Conservation (phyloP, 352 stramenopile species). For the Globisporangium spiculum region DNA sequence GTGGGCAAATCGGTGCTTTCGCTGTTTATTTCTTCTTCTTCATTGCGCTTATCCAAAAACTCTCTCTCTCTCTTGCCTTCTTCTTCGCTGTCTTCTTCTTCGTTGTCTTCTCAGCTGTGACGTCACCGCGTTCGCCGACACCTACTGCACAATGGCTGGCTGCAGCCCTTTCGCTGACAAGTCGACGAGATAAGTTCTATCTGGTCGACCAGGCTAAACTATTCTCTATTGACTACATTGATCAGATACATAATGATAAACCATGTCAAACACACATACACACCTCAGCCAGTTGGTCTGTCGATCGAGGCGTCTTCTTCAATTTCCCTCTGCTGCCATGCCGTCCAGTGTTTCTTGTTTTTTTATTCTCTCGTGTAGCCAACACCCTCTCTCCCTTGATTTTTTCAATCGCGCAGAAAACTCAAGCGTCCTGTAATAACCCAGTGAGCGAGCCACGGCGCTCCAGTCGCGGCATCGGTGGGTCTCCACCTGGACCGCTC, state of each 20-base stretch:
- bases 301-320: slow-evolving; percentile 2
- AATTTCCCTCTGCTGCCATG: not conserved
- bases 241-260: slow-evolving; percentile 21
- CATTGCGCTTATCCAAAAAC: slow-evolving; percentile 7
- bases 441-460: slow-evolving; percentile 47
- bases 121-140: slow-evolving; percentile 81
- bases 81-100: slow-evolving; percentile 8
- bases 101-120: slow-evolving; percentile 47
- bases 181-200: slow-evolving; percentile 52
- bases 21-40: slow-evolving; percentile 2
- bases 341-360: not conserved
- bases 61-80: not conserved
- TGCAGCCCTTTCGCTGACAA: slow-evolving; percentile 87
- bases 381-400: not conserved
- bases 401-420: not conserved
- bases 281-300: slow-evolving; percentile 10
- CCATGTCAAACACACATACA: slow-evolving; percentile 8
- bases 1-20: not conserved
- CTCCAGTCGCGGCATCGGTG: slow-evolving; percentile 33
- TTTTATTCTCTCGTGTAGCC: slow-evolving; percentile 7
- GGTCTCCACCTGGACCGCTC: slow-evolving; percentile 14
- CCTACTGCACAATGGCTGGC: slow-evolving; percentile 82
- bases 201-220: slow-evolving; percentile 1
- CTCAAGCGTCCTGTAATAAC: slow-evolving; percentile 15
- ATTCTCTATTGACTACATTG: slow-evolving; percentile 22